Conservation (phyloP, 1,139 yeast genomes). For the Geotrichum carabidarum region DNA sequence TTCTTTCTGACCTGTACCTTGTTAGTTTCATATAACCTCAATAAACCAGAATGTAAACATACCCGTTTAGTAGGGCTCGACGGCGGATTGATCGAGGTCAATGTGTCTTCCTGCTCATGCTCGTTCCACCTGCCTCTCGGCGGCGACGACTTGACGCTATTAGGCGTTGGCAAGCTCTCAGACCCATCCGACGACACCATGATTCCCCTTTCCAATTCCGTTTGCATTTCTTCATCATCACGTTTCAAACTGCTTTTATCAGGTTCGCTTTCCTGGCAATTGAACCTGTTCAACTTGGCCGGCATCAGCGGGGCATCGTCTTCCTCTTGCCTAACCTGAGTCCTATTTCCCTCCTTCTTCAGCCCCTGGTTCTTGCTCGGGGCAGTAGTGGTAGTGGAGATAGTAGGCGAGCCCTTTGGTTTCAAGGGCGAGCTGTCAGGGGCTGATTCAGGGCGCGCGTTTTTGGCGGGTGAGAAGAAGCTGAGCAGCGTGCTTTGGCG, state of each 20-base stretch:
- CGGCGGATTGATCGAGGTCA: background rate
- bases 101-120: background rate
- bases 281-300: slow-evolving; percentile 6
- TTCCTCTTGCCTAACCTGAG: background rate
- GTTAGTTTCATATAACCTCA: no score
- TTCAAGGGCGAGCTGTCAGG: background rate
- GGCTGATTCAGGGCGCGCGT: background rate
- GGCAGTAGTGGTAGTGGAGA: background rate
- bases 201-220: background rate
- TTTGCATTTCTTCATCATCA: background rate
- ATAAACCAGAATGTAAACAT: slow-evolving; percentile 1
- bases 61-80: slow-evolving; percentile 11
- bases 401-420: background rate
- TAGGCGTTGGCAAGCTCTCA: slow-evolving; percentile 8
- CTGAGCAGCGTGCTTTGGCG: slow-evolving; percentile 16
- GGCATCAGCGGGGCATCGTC: slow-evolving; percentile 4
- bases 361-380: background rate
- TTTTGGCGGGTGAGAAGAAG: slow-evolving; percentile 10
- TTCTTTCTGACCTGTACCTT: slow-evolving; percentile 3
- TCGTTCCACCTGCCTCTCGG: background rate
- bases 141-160: slow-evolving; percentile 3
- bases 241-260: background rate
- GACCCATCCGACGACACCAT: slow-evolving; percentile 8
- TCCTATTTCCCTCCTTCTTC: background rate
- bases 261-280: slow-evolving; percentile 1